These are phyloP conservation scores for Osmozyma mogii DNA, from an alignment of 805 yeast genomes.

Conservation along the genomic window DNA sequence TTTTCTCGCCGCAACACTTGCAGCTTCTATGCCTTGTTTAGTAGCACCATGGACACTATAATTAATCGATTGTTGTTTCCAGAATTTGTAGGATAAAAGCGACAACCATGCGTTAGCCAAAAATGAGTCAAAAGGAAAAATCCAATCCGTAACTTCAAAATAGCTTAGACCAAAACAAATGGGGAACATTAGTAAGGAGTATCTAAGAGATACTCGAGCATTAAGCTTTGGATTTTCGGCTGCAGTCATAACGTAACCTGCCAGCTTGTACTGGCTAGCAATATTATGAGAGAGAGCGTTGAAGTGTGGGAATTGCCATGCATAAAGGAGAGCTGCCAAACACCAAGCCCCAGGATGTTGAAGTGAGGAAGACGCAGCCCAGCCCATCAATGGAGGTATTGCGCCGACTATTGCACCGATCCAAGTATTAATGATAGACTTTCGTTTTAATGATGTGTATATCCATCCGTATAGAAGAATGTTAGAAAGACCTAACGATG, in stretches of 20 bases:
- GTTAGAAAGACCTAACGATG: constrained; percentile 70
- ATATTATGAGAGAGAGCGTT: constrained; percentile 85
- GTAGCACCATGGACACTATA: constrained; percentile 39
- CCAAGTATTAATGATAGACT: constrained; percentile 88
- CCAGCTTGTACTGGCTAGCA: constrained; percentile 78
- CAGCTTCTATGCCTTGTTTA: constrained; percentile 49
- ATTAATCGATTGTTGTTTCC: constrained; percentile 71
- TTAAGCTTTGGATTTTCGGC: constrained; percentile 85
- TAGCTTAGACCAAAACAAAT: constrained; percentile 77
- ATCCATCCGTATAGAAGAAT: constrained; percentile 82
- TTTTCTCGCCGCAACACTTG: constrained; percentile 68
- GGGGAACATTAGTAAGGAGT: constrained; percentile 90
- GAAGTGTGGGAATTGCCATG: constrained; percentile 99
- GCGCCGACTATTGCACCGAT: constrained; percentile 99
- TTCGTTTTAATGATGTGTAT: constrained; percentile 84
- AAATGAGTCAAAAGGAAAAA: constrained; percentile 74
- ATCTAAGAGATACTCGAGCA: constrained; percentile 88
- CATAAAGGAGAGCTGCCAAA: constrained; percentile 78
- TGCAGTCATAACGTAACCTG: constrained; percentile 98
- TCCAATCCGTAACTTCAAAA: constrained; percentile 75
- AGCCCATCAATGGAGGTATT: constrained; percentile 97
- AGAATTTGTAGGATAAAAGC: constrained; percentile 70
- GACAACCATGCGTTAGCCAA: constrained; percentile 82
- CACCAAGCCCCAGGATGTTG: constrained; percentile 93
- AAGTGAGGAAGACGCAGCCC: constrained; percentile 81